These are phyloP conservation scores for Toxoplasma gondii DNA, from an alignment of 169 alveolate species.

Conservation along the genomic window DNA sequence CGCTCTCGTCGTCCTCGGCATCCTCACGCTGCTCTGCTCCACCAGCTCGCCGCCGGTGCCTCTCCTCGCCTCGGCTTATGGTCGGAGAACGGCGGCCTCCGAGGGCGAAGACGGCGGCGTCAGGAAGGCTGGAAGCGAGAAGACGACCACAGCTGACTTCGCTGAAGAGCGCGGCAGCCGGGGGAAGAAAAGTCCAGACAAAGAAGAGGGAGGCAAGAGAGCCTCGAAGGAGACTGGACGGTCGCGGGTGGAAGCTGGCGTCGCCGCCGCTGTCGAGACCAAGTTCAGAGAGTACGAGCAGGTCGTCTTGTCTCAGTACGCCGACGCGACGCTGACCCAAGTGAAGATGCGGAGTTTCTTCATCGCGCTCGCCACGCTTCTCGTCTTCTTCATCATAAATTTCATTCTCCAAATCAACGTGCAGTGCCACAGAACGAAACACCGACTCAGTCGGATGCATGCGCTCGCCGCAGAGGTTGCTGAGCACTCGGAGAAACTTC, in stretches of 20 bases:
- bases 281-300: neutral
- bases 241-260: neutral
- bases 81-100: neutral
- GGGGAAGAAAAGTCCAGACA: neutral
- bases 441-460: neutral
- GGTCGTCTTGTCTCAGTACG: neutral
- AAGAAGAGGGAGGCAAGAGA: neutral
- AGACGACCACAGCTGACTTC: neutral
- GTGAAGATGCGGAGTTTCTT: neutral
- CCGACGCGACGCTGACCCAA: neutral
- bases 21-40: slow-evolving; percentile 50
- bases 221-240: neutral
- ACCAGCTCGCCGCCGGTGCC: slow-evolving; percentile 27
- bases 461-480: neutral
- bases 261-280: neutral
- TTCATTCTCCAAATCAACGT: slow-evolving; percentile 21
- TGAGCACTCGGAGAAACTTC: neutral
- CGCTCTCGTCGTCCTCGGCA: slow-evolving; percentile 59
- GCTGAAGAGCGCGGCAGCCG: neutral
- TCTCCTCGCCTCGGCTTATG: neutral
- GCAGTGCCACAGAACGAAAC: neutral
- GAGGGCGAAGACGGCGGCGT: neutral
- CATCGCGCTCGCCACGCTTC: neutral
- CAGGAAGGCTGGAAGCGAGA: too few relatives aligned
- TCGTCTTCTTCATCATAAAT: slow-evolving; percentile 24